Conservation (phyloP, 176 grass and related monocot species). For the Puya raimondii region DNA sequence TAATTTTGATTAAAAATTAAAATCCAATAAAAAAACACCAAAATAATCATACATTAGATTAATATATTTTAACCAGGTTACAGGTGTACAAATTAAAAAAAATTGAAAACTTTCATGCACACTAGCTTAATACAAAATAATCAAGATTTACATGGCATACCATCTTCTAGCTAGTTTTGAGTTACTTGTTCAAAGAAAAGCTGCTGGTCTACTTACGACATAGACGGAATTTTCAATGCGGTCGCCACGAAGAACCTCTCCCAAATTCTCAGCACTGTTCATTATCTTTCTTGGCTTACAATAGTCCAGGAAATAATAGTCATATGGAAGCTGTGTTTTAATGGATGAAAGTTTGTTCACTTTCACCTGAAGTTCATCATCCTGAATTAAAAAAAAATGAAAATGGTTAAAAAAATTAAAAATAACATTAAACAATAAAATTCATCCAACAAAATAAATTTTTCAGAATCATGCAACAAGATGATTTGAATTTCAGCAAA, state of each 20-base stretch:
- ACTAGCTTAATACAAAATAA: not conserved
- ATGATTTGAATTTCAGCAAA: too few relatives aligned
- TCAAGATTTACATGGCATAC: not conserved
- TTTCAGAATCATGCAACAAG: not conserved
- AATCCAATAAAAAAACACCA: not conserved
- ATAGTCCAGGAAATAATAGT: conserved; percentile 83
- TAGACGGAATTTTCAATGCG: conserved; percentile 81
- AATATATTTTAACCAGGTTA: not conserved
- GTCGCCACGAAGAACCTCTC: conserved; percentile 80
- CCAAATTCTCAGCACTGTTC: conserved; percentile 76
- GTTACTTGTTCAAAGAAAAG: not conserved
- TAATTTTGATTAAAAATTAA: not conserved
- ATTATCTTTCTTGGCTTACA: conserved; percentile 57
- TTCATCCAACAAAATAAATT: not conserved
- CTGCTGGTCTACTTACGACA: conserved; percentile 24
- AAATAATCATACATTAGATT: not conserved
- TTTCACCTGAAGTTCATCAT: conserved; percentile 77
- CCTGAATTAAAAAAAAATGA: conserved; percentile 23
- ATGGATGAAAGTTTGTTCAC: conserved; percentile 78
- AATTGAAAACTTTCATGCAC: not conserved
- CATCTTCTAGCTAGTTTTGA: not conserved
- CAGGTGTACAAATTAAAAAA: too few relatives aligned
- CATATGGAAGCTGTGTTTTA: conserved; percentile 80
- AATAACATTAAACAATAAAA: conserved; percentile 8
- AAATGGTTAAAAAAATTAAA: not conserved